Base-by-base conservation (phyloP, 2,329 filamentous ascomycete genomes). In the Beauveria caledonica region DNA sequence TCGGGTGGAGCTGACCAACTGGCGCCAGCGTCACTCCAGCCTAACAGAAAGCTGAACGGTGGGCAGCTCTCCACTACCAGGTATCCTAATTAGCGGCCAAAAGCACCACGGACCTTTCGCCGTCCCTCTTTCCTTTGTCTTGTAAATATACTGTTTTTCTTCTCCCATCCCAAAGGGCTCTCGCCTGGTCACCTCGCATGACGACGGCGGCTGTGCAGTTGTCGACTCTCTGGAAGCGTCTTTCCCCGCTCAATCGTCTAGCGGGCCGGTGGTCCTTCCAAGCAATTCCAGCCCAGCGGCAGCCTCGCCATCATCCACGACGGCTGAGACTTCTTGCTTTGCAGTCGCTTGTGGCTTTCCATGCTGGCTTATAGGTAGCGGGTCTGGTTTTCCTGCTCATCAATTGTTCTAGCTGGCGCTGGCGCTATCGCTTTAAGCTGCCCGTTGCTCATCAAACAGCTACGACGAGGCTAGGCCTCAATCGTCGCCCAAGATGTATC, bases 401-500 rank as follows among this genome's bases (percentile, higher is more conserved):
- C 45, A 42, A 50, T 58, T 46, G 46, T 23, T 42, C 50, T 45
- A 21, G 6, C 15, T n/a, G 39, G 55, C 55, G 45, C 46, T 42
- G 55, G 55, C 45, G 55, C 55, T 19, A 23, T 23, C 33, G n/a
- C 11, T 23, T 15, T 23, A 42, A 58, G 21, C 33, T 58, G 9
- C 29, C 19, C 52, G 19, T 25, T 13, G 13, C n/a, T 25, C 25
- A 13, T 45, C 42, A 51, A 19, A 39, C 58, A 10, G 9, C 21
- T 19, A 7, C 25, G n/a, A 7, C 23, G 45, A 48, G 39, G 36
- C 45, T 51, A 61, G 15, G 36, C 52, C 45, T 33, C 52, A 23
- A 55, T 21, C 44, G 45, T 61, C 69, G 64, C 66, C 68, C 68
- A 72, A 63, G 71, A 85, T 85, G 82, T 85, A 84, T 73, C 77